Conservation (phyloP, 2,329 filamentous ascomycete species). For the Chaetomium olivaceum region DNA sequence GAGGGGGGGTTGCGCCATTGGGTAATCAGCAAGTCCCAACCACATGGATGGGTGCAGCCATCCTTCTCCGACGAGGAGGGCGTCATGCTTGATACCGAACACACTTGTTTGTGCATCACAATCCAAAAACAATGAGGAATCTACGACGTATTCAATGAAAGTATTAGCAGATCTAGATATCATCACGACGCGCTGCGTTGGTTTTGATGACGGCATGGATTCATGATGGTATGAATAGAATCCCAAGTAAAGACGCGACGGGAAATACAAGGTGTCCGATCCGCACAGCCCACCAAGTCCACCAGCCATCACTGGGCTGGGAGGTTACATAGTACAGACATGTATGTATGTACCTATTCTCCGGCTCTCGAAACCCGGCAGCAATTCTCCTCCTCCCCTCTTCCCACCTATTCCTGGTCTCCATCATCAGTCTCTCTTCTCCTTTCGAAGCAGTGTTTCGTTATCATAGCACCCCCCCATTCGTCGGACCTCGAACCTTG, state of each 20-base stretch:
- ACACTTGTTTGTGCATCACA: not conserved
- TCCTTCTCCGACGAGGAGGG: not conserved
- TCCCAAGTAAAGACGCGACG: not conserved
- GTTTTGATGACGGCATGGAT: not conserved
- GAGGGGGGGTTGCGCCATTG: constrained; percentile 17
- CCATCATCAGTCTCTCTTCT: not conserved
- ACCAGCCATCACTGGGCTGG: not conserved
- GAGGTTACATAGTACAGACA: not conserved
- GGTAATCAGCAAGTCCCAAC: constrained; percentile 14
- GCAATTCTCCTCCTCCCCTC: not conserved
- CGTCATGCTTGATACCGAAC: not conserved
- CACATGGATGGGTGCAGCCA: not conserved
- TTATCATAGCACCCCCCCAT: constrained; percentile 1
- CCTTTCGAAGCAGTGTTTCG: not conserved
- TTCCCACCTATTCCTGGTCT: not conserved
- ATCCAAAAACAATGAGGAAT: not conserved
- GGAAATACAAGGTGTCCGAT: not conserved
- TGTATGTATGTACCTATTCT: no score
- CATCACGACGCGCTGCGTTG: no score
- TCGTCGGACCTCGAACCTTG: not conserved
- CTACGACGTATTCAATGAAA: not conserved
- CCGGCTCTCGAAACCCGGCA: constrained; percentile 5
- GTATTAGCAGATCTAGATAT: not conserved
- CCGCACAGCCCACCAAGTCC: not conserved
- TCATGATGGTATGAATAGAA: not conserved